Evolutionary conservation across 306 rosid species (phyloP), one percentile per base, ranked within the genome.

Genomic region (Fragaria iinumae): DNA sequence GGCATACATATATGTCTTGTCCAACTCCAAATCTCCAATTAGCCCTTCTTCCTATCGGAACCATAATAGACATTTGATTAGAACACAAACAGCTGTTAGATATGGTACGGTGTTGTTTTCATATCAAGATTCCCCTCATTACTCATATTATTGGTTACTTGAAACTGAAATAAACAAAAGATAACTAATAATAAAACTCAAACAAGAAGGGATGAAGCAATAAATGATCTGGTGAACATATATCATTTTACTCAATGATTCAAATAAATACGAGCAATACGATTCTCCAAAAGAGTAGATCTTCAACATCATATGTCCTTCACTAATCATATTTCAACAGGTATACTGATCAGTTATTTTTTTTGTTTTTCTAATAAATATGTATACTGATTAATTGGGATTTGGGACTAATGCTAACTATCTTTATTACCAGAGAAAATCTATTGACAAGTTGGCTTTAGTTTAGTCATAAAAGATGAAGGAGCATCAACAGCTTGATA

Each of bases 401-500:
- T 21, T 47, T 57, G 43, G 62, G 16, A 44, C 36, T 57, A 59
- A 25, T 56, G 25, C 18, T 57, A 59, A 73, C 59, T 12, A 73
- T 57, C 4, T 38, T 73, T 1, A 11, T 8, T 20, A 36, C 3
- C 11, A 73, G 7, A 27, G 2, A 41, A 66, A 79, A 48, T 53
- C 59, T 66, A 41, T 20, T 48, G 18, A 70, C 44, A 27, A 49
- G 8, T 5, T 8, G 47, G 83, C 69, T 41, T 41, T 36, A 6
- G 39, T 48, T 60, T 71, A 50, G 65, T 20, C 49, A 7, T 39
- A 27, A 77, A 17, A 59, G 6, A 14, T 32, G 29, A 56, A n/a
- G 63, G 2, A 63, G 67, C 55, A 49, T 57, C 48, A 72, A 72
- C 81, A 79, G 65, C 83, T 75, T 83, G 75, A 29, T 29, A 73